Conservation (phyloP, 2,329 filamentous ascomycete species). For the Orbilia brochopaga region DNA sequence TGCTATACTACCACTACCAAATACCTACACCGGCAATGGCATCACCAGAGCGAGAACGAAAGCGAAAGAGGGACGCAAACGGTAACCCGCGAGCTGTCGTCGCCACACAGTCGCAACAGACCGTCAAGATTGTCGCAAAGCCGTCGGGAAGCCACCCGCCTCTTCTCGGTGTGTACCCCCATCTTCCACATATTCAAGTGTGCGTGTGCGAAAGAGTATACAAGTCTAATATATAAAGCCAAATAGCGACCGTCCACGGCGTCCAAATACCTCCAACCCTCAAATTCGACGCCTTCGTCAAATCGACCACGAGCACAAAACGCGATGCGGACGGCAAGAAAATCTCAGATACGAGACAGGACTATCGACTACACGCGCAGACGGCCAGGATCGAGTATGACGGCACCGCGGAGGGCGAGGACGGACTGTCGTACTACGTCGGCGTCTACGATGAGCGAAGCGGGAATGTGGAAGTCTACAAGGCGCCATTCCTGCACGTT, state of each 20-base stretch:
- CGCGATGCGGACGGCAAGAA: slow-evolving; percentile 17
- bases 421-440: slow-evolving; percentile 66
- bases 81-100: slow-evolving; percentile 32
- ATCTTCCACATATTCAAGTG: neutral
- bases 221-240: no score
- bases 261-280: slow-evolving; percentile 29
- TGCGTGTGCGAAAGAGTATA: neutral
- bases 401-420: slow-evolving; percentile 59
- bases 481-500: slow-evolving; percentile 70
- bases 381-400: slow-evolving; percentile 58
- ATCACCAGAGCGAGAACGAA: slow-evolving; percentile 44
- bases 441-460: slow-evolving; percentile 69
- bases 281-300: slow-evolving; percentile 37
- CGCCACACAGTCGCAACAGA: slow-evolving; percentile 12
- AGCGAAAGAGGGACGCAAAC: slow-evolving; percentile 45
- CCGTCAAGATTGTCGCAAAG: slow-evolving; percentile 20
- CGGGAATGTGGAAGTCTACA: slow-evolving; percentile 67
- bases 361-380: slow-evolving; percentile 61
- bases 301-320: slow-evolving; percentile 19
- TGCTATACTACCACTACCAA: no score
- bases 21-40: slow-evolving; percentile 12
- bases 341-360: slow-evolving; percentile 15
- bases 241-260: slow-evolving; percentile 37
- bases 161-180: slow-evolving; percentile 27
- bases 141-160: slow-evolving; percentile 27